Conservation (phyloP, 208 protist species). For the Leishmania amazonensis region DNA sequence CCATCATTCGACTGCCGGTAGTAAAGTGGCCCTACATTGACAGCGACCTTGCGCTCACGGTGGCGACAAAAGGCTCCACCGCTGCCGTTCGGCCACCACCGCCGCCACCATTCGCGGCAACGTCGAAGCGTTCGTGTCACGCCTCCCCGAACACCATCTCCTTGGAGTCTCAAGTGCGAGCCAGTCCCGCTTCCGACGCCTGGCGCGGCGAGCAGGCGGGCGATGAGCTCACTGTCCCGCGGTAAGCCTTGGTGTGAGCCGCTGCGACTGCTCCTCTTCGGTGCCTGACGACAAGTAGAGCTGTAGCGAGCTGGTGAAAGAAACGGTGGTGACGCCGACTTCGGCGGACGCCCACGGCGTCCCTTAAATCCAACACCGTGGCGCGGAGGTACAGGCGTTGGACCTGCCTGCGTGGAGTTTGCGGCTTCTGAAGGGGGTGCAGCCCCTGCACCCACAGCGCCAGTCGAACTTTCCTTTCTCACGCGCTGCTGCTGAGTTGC, state of each 20-base stretch:
- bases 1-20: background rate
- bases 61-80: background rate
- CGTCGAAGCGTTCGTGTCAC: background rate
- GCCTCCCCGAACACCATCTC: background rate
- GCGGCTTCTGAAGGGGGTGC: background rate
- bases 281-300: background rate
- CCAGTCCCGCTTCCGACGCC: background rate
- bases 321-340: background rate
- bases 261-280: background rate
- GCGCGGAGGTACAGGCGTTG: background rate
- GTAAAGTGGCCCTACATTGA: slow-evolving; percentile 31
- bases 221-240: background rate
- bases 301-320: background rate
- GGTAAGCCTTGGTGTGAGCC: background rate
- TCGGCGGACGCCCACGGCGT: background rate
- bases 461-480: background rate
- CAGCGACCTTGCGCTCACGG: slow-evolving; percentile 6
- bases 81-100: background rate
- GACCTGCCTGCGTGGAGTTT: background rate
- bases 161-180: background rate
- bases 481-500: background rate
- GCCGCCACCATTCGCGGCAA: background rate
- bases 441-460: background rate
- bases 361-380: background rate
- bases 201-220: background rate